Evolutionary conservation across 2,329 filamentous ascomycete species (phyloP).

Genomic region (Aspergillus calidoustus): DNA sequence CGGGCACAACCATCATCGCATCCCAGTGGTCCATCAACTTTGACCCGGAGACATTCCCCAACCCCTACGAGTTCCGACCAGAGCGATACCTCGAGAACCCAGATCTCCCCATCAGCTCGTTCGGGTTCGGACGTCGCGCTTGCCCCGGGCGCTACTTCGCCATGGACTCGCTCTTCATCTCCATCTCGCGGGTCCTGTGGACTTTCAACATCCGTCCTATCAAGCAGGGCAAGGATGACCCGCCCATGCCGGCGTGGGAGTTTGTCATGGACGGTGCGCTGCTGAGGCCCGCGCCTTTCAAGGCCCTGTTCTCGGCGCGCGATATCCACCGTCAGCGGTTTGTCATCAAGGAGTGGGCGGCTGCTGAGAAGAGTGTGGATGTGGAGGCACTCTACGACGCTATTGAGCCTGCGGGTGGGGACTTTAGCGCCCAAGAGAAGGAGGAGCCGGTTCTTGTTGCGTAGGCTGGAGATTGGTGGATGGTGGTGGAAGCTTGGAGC

Average conservation of each 20-base stretch:
- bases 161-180: neutral
- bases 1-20: conserved; percentile 51
- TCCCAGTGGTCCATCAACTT: conserved; percentile 51
- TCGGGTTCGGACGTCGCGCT: neutral
- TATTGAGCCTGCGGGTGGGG: too few relatives aligned
- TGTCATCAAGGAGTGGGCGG: neutral
- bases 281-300: neutral
- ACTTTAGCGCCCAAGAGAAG: too few relatives aligned
- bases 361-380: too few relatives aligned
- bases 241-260: neutral
- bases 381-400: too few relatives aligned
- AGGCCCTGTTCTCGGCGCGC: neutral
- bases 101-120: neutral
- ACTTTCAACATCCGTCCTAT: neutral
- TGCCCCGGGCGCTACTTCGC: neutral
- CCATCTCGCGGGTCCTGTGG: neutral
- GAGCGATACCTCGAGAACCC: conserved; percentile 9
- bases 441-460: too few relatives aligned
- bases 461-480: too few relatives aligned
- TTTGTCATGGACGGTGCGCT: neutral
- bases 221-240: too few relatives aligned
- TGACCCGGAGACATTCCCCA: neutral
- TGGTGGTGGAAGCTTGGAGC: too few relatives aligned
- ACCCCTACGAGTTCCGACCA: neutral
- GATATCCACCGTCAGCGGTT: neutral